Base-by-base conservation (phyloP, 345 rosid genomes). In the Bruguiera sexangula region DNA sequence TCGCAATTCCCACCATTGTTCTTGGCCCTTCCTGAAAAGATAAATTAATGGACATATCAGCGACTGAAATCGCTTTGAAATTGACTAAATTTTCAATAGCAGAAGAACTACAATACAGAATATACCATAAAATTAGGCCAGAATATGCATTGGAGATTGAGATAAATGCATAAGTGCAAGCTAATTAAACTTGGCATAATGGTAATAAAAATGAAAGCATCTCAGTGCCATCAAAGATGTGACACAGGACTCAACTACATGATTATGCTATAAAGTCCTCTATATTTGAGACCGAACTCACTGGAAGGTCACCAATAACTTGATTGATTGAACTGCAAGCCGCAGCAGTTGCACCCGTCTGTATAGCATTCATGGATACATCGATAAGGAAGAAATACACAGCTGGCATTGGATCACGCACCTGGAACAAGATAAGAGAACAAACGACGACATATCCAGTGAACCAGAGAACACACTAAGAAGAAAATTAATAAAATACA, bases 391-490 rank as follows among this genome's bases (percentile, higher is more conserved):
- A 90, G 82, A 93, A 89, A 76, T 84, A 90, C 32, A 93, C 89
- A 5, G 93, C 90, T 21, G 92, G 97, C 98, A 93, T 89, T 56
- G 93, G 97, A 74, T 93, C 98, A 63, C 97, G 97, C 68, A 93
- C 81, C 98, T 93, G 88, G 52, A 67, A 83, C 36, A 22, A 74
- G 8, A 68, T 21, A 15, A 8, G 24, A 19, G 9, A 4, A 13
- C 20, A 51, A 30, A 21, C 46, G 20, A 63, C 36, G 29, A 58
- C 10, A 48, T 46, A 63, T 65, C 22, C 22, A 63, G 46, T 22
- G 46, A 29, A 43, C 26, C 27, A 22, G 34, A 46, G 48, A 65
- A 20, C 2, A 54, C 7, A 6, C 21, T 34, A 46, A 19, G 13
- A 21, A 18, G 36, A 39, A 36, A 57, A 71, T n/a, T 54, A 29